Evolutionary conservation across 2,329 filamentous ascomycete genomes (phyloP).

Genomic region (Stachybotrys echinatus): DNA sequence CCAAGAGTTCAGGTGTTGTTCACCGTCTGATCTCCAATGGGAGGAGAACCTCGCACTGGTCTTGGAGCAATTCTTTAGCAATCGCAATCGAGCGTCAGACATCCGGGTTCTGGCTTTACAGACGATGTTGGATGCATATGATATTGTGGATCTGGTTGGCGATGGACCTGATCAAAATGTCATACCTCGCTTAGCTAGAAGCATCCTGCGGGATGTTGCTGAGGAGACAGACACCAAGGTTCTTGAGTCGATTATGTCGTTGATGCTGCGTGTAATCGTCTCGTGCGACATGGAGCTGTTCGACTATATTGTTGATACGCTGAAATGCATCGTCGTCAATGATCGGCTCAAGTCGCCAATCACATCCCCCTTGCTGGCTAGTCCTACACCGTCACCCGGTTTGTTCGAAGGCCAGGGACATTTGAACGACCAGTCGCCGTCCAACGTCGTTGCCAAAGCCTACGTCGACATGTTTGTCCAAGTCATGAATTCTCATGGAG

Average conservation of each 20-base stretch:
- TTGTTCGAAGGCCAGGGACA: conserved; percentile 13
- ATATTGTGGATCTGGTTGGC: conserved; percentile 52
- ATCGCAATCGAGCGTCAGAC: conserved; percentile 53
- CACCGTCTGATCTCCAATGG: conserved; percentile 66
- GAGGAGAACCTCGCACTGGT: conserved; percentile 57
- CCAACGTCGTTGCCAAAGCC: conserved; percentile 66
- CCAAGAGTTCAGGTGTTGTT: conserved; percentile 63
- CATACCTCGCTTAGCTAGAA: conserved; percentile 53
- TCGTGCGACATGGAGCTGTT: conserved; percentile 56
- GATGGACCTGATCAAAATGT: conserved; percentile 53
- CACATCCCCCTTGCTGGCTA: conserved; percentile 19
- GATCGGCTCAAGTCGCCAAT: conserved; percentile 41
- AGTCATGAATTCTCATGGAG: conserved; percentile 59
- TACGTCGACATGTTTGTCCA: conserved; percentile 73
- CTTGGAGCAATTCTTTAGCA: conserved; percentile 58
- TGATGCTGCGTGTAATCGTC: conserved; percentile 60
- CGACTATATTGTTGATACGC: conserved; percentile 47
- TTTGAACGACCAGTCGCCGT: conserved; percentile 43
- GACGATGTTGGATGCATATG: conserved; percentile 53
- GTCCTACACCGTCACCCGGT: conserved; percentile 12
- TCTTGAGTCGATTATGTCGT: conserved; percentile 58
- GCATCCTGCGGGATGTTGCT: conserved; percentile 55
- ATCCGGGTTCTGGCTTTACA: conserved; percentile 60
- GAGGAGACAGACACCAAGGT: conserved; percentile 60
- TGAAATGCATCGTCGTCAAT: conserved; percentile 44